Evolutionary conservation across 345 rosid species (phyloP).

Genomic region (Eucalyptus pumila): DNA sequence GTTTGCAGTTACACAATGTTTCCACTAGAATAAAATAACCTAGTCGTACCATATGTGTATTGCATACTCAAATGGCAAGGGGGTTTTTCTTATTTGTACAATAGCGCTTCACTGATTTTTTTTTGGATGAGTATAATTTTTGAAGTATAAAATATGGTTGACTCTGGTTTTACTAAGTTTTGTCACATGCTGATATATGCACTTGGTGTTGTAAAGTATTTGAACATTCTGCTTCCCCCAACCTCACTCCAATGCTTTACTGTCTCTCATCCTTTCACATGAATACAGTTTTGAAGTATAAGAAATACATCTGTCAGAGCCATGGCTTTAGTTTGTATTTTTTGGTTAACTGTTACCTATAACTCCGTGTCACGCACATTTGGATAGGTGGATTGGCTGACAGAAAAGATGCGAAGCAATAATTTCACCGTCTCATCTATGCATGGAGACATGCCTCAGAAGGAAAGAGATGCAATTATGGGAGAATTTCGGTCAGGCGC

Average conservation of each 20-base stretch:
- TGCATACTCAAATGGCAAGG: neutral
- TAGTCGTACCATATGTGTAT: neutral
- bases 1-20: neutral
- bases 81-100: neutral
- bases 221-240: neutral
- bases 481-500: conserved; percentile 64
- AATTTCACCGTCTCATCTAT: conserved; percentile 93
- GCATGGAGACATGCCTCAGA: conserved; percentile 99
- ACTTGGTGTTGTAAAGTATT: neutral
- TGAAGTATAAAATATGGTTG: neutral
- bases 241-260: neutral
- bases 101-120: neutral
- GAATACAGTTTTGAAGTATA: neutral
- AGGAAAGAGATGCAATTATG: conserved; percentile 93
- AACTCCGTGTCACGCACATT: neutral
- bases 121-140: neutral
- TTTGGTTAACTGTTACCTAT: neutral
- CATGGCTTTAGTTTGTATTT: neutral
- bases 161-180: neutral
- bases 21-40: neutral
- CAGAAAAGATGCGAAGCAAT: conserved; percentile 90
- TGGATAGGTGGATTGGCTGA: conserved; percentile 93
- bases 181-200: neutral
- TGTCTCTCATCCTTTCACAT: neutral
- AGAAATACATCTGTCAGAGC: neutral